Conservation (phyloP, 495 filamentous ascomycete species). For the Penicillium cataractarum region DNA sequence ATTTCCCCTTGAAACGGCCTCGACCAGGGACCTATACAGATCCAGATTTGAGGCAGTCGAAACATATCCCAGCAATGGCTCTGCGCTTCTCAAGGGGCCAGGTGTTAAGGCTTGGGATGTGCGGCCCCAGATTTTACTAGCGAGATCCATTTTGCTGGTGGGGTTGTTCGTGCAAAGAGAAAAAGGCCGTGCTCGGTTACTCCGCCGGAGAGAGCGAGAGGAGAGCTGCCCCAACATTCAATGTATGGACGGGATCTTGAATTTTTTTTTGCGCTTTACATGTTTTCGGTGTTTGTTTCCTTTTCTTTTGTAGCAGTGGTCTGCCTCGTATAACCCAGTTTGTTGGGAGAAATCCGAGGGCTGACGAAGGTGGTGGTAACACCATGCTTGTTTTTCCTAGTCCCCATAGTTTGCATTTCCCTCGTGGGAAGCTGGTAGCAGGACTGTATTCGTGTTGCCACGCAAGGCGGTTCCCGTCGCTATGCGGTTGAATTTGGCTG, state of each 20-base stretch:
- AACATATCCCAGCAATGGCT: neutral
- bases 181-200: slow-evolving; percentile 21
- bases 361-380: neutral
- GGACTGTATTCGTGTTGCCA: slow-evolving; percentile 3
- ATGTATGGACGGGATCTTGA: neutral
- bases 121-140: slow-evolving; percentile 40
- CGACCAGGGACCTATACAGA: neutral
- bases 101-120: slow-evolving; percentile 26
- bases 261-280: neutral
- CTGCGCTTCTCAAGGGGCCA: neutral
- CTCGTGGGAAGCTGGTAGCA: neutral
- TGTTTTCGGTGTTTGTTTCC: neutral
- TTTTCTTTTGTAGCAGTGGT: neutral
- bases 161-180: slow-evolving; percentile 29
- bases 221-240: slow-evolving; percentile 4
- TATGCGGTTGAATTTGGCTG: neutral
- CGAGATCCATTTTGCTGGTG: slow-evolving; percentile 32
- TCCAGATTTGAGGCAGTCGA: neutral
- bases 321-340: neutral
- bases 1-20: slow-evolving; percentile 1
- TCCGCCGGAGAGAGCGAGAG: slow-evolving; percentile 6
- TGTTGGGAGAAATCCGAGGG: neutral
- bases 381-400: neutral
- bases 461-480: slow-evolving; percentile 17
- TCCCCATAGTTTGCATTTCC: neutral